Evolutionary conservation across 768 basidiomycete genomes (phyloP).

Genomic region (Cantharellus cinnabarinus): DNA sequence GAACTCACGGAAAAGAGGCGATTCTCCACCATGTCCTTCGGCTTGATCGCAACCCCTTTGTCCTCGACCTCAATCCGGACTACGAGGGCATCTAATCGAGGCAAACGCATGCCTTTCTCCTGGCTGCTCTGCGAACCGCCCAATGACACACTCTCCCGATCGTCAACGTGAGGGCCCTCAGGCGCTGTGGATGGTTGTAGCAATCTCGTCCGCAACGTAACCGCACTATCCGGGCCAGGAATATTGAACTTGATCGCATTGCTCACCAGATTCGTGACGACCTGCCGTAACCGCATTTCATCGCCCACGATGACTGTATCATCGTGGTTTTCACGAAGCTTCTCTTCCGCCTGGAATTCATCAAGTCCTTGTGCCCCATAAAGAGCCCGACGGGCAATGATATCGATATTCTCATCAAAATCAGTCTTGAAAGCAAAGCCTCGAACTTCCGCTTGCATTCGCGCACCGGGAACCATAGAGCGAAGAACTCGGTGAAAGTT

Average conservation of each 20-base stretch:
- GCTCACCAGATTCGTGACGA: slow-evolving; percentile 11
- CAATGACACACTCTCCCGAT: background rate
- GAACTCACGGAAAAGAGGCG: slow-evolving; percentile 10
- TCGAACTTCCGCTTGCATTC: slow-evolving; percentile 12
- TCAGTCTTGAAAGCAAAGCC: slow-evolving; percentile 12
- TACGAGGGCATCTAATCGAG: slow-evolving; percentile 10
- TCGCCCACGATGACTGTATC: slow-evolving; percentile 15
- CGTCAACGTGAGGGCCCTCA: background rate
- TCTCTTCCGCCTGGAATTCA: slow-evolving; percentile 3
- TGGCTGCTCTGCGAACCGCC: background rate
- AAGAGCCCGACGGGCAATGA: slow-evolving; percentile 10
- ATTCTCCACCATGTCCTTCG: slow-evolving; percentile 18
- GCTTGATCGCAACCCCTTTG: slow-evolving; percentile 21
- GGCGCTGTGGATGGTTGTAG: slow-evolving; percentile 9
- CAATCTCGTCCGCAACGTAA: slow-evolving; percentile 12
- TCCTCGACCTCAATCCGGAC: slow-evolving; percentile 24
- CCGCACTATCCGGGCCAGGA: slow-evolving; percentile 10
- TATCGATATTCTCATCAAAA: slow-evolving; percentile 14
- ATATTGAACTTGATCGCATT: slow-evolving; percentile 13
- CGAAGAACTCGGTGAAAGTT: slow-evolving; percentile 23
- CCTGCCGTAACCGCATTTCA: slow-evolving; percentile 17
- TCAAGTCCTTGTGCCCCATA: slow-evolving; percentile 3
- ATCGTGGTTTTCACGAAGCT: background rate
- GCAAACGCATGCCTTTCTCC: background rate
- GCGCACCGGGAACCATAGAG: slow-evolving; percentile 19